Evolutionary conservation across 768 basidiomycete species (phyloP).

Genomic region (Calocera cornea): DNA sequence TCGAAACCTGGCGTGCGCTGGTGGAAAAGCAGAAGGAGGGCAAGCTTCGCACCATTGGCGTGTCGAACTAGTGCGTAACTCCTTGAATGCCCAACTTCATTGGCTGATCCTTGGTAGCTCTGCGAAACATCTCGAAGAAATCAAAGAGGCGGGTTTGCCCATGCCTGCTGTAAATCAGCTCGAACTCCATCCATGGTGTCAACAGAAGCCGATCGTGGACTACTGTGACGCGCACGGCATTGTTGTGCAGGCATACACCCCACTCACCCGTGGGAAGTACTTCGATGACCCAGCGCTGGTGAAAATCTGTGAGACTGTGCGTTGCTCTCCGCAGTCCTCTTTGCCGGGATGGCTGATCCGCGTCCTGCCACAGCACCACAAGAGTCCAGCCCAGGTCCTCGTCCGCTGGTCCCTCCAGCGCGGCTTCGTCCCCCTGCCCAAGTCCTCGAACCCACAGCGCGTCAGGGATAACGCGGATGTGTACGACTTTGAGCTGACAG

Average conservation of each 20-base stretch:
- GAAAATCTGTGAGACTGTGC: slow-evolving; percentile 46
- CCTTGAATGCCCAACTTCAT: not conserved
- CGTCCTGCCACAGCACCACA: slow-evolving; percentile 20
- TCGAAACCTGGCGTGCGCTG: slow-evolving; percentile 58
- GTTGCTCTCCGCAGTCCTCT: slow-evolving; percentile 7
- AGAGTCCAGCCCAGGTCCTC: slow-evolving; percentile 30
- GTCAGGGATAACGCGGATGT: slow-evolving; percentile 32
- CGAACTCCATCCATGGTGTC: slow-evolving; percentile 44
- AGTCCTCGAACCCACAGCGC: slow-evolving; percentile 29
- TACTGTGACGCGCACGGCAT: slow-evolving; percentile 54
- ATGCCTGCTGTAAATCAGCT: slow-evolving; percentile 69
- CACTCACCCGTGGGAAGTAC: slow-evolving; percentile 41
- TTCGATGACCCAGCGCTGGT: slow-evolving; percentile 36
- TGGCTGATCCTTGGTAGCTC: slow-evolving; percentile 31
- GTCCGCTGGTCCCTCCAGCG: slow-evolving; percentile 34
- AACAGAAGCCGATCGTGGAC: slow-evolving; percentile 60
- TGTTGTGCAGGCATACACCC: slow-evolving; percentile 60
- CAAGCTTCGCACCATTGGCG: slow-evolving; percentile 57
- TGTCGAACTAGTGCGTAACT: slow-evolving; percentile 61
- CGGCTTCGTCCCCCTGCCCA: slow-evolving; percentile 33
- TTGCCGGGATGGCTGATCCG: not conserved
- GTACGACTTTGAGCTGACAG: slow-evolving; percentile 32
- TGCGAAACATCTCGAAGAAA: slow-evolving; percentile 61
- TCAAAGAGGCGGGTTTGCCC: slow-evolving; percentile 45
- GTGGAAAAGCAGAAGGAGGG: slow-evolving; percentile 41